Conservation (phyloP, 192 early-diverging fungal species). For the Diversispora epigaea region DNA sequence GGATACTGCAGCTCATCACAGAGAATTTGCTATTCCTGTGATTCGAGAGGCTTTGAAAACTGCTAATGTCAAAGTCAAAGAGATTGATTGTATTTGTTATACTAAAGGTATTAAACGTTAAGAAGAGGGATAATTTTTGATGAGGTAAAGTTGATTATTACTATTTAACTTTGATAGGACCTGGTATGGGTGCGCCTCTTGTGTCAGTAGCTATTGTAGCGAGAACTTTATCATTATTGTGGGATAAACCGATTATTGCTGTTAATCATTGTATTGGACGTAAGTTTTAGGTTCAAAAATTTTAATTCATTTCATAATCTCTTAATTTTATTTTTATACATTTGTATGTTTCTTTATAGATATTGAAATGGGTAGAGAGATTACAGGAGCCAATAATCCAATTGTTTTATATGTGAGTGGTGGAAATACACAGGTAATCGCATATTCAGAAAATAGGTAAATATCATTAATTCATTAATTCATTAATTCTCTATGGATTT, state of each 20-base stretch:
- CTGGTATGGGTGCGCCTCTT: conserved; percentile 98
- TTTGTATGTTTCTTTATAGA: conserved; percentile 43
- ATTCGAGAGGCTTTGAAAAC: conserved; percentile 74
- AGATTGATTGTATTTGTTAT: conserved; percentile 92
- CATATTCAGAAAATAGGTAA: conserved; percentile 85
- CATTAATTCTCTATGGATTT: neutral
- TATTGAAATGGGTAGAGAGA: conserved; percentile 98
- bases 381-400: conserved; percentile 91
- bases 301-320: neutral
- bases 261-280: conserved; percentile 98
- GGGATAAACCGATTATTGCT: conserved; percentile 88
- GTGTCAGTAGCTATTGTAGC: conserved; percentile 88
- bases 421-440: conserved; percentile 99
- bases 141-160: neutral
- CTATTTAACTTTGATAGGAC: conserved; percentile 57
- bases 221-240: conserved; percentile 87
- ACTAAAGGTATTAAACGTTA: conserved; percentile 68
- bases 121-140: neutral
- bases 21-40: conserved; percentile 70
- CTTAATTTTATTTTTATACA: neutral
- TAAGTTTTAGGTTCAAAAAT: conserved; percentile 37
- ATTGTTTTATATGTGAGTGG: conserved; percentile 97
- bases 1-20: conserved; percentile 93
- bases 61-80: conserved; percentile 68
- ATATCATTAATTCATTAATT: neutral